Evolutionary conservation across 1,284 basidiomycete species (phyloP).

Genomic region (Melampsora americana): DNA sequence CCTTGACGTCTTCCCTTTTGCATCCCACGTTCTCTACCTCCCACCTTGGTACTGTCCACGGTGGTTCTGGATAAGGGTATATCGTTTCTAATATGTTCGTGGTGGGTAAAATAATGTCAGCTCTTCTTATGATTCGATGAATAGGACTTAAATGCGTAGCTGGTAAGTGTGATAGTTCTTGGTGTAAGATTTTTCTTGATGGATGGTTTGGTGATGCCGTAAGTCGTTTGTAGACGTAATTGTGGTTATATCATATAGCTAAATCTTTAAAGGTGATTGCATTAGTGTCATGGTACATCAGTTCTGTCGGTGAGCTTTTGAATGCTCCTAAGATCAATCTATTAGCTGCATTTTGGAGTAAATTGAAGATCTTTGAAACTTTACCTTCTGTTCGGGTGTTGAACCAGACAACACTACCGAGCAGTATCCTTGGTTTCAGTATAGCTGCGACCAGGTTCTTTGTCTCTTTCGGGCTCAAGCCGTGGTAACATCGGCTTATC

Average conservation of each 20-base stretch:
- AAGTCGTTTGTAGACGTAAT: background rate
- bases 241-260: background rate
- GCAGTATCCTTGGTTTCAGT: background rate
- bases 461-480: background rate
- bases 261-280: background rate
- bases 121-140: background rate
- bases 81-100: background rate
- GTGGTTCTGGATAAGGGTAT: background rate
- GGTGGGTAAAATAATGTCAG: background rate
- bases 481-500: background rate
- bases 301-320: background rate
- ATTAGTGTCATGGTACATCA: background rate
- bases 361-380: background rate
- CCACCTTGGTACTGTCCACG: background rate
- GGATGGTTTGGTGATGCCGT: background rate
- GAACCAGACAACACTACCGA: slow-evolving; percentile 25
- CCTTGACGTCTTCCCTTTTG: background rate
- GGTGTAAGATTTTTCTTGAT: background rate
- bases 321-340: background rate
- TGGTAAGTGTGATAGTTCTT: background rate
- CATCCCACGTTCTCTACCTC: background rate
- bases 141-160: background rate
- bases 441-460: background rate
- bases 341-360: background rate
- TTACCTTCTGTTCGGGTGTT: background rate